Percentiles rank a stretch among this genome's conserved stretches.
Conservation (phyloP, 441 rosid genomes). For the Pelargonium fulgidum region DNA sequence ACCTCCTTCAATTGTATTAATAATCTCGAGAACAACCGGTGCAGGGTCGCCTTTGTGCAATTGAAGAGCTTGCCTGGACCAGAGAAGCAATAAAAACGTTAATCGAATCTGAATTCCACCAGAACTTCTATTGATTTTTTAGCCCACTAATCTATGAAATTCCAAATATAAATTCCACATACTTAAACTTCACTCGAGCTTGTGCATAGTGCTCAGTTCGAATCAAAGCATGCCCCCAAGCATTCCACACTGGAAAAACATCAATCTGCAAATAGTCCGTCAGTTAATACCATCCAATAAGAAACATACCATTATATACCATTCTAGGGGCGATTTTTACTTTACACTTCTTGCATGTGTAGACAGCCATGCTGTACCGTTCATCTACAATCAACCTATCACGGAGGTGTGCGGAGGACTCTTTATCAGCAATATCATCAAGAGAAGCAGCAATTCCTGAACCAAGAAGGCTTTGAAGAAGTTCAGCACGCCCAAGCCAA, state of each 20-base stretch:
- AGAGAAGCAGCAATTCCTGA: constrained; percentile 96
- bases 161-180: constrained; percentile 23
- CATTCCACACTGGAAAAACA: constrained; percentile 94
- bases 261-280: constrained; percentile 58
- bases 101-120: no score
- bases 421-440: constrained; percentile 87
- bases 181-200: constrained; percentile 98
- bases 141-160: not conserved
- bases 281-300: constrained; percentile 19
- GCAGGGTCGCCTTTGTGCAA: constrained; percentile 68
- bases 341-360: constrained; percentile 97
- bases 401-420: constrained; percentile 74
- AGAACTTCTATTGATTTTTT: not conserved
- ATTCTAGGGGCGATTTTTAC: constrained; percentile 37
- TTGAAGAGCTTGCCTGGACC: constrained; percentile 89
- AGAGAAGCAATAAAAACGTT: constrained; percentile 13
- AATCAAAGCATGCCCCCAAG: constrained; percentile 98
- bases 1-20: constrained; percentile 93
- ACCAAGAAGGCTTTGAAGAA: constrained; percentile 95
- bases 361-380: constrained; percentile 97
- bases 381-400: constrained; percentile 88
- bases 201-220: constrained; percentile 89
- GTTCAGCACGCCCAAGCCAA: constrained; percentile 95
- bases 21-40: constrained; percentile 70
- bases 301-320: constrained; percentile 17